A percentile compares a stretch with the other conserved stretches of the same genome.
Conservation (phyloP, 2,329 filamentous ascomycete genomes). For the Dendryphion nanum region DNA sequence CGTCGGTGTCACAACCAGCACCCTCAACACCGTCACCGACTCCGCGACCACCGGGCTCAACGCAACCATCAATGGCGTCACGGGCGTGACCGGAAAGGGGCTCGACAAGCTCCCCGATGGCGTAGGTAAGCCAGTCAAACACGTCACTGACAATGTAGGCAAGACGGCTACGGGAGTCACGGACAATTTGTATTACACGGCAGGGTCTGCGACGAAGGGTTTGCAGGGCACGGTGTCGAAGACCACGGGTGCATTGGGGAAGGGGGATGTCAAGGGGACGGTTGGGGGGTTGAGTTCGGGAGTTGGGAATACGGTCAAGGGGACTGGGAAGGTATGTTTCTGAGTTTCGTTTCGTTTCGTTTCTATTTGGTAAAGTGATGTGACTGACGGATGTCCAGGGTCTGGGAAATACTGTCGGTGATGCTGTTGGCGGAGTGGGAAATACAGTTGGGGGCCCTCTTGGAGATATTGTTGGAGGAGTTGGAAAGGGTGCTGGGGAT, state of each 20-base stretch:
- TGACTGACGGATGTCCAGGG: conserved; percentile 13
- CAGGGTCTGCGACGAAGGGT: conserved; percentile 41
- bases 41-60: conserved; percentile 39
- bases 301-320: conserved; percentile 37
- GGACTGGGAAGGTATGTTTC: conserved; percentile 30
- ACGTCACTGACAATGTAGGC: conserved; percentile 42
- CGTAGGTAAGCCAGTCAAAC: conserved; percentile 38
- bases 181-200: conserved; percentile 42
- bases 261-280: conserved; percentile 41
- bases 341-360: neutral
- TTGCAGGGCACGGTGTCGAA: conserved; percentile 45
- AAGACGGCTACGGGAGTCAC: conserved; percentile 43
- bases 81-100: conserved; percentile 38
- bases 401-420: conserved; percentile 33
- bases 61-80: conserved; percentile 36
- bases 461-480: conserved; percentile 43
- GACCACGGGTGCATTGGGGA: conserved; percentile 44
- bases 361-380: neutral
- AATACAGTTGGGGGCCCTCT: conserved; percentile 38
- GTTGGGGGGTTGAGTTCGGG: conserved; percentile 39
- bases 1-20: conserved; percentile 33
- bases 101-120: conserved; percentile 34
- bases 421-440: conserved; percentile 40
- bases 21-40: conserved; percentile 36
- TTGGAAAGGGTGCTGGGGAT: conserved; percentile 43